Evolutionary conservation across 176 grass and related monocot species (phyloP).

Genomic region (Themeda triandra): DNA sequence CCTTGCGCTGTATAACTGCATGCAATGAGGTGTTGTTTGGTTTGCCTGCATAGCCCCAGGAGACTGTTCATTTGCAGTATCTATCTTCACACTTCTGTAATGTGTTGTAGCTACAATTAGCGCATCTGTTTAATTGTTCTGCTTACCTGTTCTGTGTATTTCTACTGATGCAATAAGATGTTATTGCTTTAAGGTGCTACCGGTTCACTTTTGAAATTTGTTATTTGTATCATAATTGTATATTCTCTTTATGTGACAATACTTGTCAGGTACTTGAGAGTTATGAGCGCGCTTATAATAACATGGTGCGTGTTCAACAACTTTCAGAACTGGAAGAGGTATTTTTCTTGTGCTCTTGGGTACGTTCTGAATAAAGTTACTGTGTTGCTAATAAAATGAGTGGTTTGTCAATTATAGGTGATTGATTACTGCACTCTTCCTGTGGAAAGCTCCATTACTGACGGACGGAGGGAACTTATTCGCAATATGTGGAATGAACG

Average conservation of each 20-base stretch:
- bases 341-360: slow-evolving; percentile 16
- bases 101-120: neutral
- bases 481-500: slow-evolving; percentile 99
- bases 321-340: slow-evolving; percentile 99
- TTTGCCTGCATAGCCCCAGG: neutral
- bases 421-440: slow-evolving; percentile 99
- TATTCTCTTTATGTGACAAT: slow-evolving; percentile 26
- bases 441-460: slow-evolving; percentile 66
- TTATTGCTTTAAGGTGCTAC: neutral
- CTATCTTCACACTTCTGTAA: slow-evolving; percentile 2
- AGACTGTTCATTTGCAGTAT: neutral
- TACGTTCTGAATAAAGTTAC: slow-evolving; percentile 13
- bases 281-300: slow-evolving; percentile 96
- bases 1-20: neutral
- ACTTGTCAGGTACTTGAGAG: slow-evolving; percentile 83
- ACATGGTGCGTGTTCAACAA: slow-evolving; percentile 98
- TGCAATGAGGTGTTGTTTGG: neutral
- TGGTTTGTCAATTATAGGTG: slow-evolving; percentile 51
- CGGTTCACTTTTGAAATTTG: neutral
- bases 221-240: neutral
- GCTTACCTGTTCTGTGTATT: neutral
- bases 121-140: neutral
- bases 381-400: slow-evolving; percentile 25
- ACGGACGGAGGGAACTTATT: slow-evolving; percentile 85
- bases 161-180: neutral